phyloP scores from a whole-genome alignment of 768 basidiomycete species.

The Coprinopsis cinerea region DNA sequence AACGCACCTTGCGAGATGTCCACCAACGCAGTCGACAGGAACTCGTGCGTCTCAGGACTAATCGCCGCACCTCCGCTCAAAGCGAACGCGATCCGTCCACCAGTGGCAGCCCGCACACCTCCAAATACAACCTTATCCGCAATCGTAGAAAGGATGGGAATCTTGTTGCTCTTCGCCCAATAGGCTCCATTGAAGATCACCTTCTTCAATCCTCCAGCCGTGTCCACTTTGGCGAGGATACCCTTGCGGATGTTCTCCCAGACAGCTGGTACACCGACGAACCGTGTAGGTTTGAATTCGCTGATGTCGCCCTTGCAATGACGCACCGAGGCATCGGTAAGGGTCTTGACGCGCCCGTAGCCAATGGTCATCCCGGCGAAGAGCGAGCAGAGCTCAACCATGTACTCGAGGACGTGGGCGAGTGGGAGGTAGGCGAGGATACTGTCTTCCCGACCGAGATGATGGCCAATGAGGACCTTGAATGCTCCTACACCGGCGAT shows the following conservation, averaged over 20 bases:
- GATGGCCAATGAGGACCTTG: slow-evolving; percentile 60
- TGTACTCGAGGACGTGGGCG: slow-evolving; percentile 93
- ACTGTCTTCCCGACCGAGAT: slow-evolving; percentile 51
- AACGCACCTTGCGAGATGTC: slow-evolving; percentile 76
- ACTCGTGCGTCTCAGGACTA: slow-evolving; percentile 85
- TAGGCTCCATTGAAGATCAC: slow-evolving; percentile 77
- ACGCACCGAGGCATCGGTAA: slow-evolving; percentile 90
- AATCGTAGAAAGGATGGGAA: slow-evolving; percentile 59
- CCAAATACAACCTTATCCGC: slow-evolving; percentile 75
- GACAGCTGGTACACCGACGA: slow-evolving; percentile 93
- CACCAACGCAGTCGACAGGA: slow-evolving; percentile 75
- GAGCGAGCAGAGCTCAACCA: slow-evolving; percentile 77
- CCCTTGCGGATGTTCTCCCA: slow-evolving; percentile 98
- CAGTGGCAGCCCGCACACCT: slow-evolving; percentile 76
- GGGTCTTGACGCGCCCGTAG: slow-evolving; percentile 91
- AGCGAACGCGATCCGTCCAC: slow-evolving; percentile 77
- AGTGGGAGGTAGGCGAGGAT: slow-evolving; percentile 91
- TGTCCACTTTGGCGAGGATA: slow-evolving; percentile 74
- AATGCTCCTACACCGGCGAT: slow-evolving; percentile 79
- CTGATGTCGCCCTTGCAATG: slow-evolving; percentile 81
- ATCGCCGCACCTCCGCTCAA: slow-evolving; percentile 86
- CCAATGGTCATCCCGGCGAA: slow-evolving; percentile 77
- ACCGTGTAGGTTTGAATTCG: slow-evolving; percentile 75
- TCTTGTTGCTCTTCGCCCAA: slow-evolving; percentile 60
- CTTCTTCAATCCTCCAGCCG: slow-evolving; percentile 61